These are phyloP conservation scores for Boletus insuetus DNA, from an alignment of 768 basidiomycete species.

Conservation along the genomic window DNA sequence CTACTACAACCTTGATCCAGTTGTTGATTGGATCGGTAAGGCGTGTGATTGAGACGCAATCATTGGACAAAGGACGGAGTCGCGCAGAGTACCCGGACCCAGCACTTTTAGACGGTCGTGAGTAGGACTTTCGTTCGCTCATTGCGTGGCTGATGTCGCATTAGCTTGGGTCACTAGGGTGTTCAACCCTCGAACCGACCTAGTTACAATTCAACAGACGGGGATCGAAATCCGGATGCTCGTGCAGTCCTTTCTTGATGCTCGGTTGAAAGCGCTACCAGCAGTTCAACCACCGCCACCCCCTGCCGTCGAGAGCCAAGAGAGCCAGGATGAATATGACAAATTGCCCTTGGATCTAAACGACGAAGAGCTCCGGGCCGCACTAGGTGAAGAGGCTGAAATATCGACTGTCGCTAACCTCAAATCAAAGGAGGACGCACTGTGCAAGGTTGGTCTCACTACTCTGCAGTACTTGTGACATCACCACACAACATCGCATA, in stretches of 20 bases:
- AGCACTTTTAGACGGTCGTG: constrained; percentile 52
- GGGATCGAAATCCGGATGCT: constrained; percentile 56
- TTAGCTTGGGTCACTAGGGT: constrained; percentile 59
- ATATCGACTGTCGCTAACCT: constrained; percentile 26
- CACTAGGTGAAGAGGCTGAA: constrained; percentile 42
- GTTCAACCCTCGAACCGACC: constrained; percentile 44
- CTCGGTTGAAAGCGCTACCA: constrained; percentile 48
- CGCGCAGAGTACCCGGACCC: constrained; percentile 58
- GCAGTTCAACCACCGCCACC: constrained; percentile 34
- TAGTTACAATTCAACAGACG: constrained; percentile 39
- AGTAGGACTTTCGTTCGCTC: constrained; percentile 20
- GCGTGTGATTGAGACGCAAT: constrained; percentile 43
- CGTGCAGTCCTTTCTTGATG: constrained; percentile 60
- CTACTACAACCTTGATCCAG: constrained; percentile 41
- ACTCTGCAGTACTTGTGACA: neutral
- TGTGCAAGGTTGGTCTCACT: constrained; percentile 45
- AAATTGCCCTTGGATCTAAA: constrained; percentile 55
- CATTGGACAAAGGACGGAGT: constrained; percentile 37
- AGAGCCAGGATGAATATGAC: constrained; percentile 78
- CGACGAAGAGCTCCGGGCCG: constrained; percentile 57
- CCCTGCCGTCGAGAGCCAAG: constrained; percentile 46
- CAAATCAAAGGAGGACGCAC: constrained; percentile 43
- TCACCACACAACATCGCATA: constrained; percentile 18
- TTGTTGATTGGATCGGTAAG: constrained; percentile 58
- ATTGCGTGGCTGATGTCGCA: constrained; percentile 7